These are phyloP conservation scores for Hypoxylon lenormandii DNA, from an alignment of 495 filamentous ascomycete genomes.

Conservation along the genomic window DNA sequence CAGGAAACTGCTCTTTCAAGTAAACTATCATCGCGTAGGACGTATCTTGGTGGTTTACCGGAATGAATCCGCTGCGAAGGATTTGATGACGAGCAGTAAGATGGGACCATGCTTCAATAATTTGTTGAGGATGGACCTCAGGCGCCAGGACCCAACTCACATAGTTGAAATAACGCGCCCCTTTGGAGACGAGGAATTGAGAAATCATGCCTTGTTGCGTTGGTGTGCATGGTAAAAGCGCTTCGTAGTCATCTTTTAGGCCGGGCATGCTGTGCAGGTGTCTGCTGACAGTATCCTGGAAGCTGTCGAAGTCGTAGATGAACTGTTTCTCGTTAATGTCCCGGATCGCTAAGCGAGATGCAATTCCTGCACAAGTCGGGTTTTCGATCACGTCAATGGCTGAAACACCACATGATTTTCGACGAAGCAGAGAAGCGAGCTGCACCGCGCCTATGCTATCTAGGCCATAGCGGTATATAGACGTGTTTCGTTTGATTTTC, in stretches of 20 bases:
- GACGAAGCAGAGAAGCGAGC: slow-evolving; percentile 72
- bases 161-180: slow-evolving; percentile 72
- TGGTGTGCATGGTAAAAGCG: slow-evolving; percentile 72
- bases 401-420: slow-evolving; percentile 65
- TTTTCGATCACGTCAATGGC: slow-evolving; percentile 77
- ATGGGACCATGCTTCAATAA: slow-evolving; percentile 69
- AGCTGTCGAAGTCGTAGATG: slow-evolving; percentile 58
- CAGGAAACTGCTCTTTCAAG: slow-evolving; percentile 25
- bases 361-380: slow-evolving; percentile 64
- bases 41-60: slow-evolving; percentile 67
- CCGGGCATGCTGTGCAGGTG: slow-evolving; percentile 34
- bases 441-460: slow-evolving; percentile 91
- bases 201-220: slow-evolving; percentile 73
- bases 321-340: slow-evolving; percentile 42
- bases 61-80: slow-evolving; percentile 75
- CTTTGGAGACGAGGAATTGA: slow-evolving; percentile 67
- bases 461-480: slow-evolving; percentile 84
- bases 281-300: slow-evolving; percentile 49
- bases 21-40: slow-evolving; percentile 78
- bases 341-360: slow-evolving; percentile 40
- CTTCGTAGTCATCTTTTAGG: slow-evolving; percentile 50
- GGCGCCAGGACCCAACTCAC: slow-evolving; percentile 59
- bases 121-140: slow-evolving; percentile 8
- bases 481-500: slow-evolving; percentile 69
- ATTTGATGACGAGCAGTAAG: slow-evolving; percentile 70